These are phyloP conservation scores for Xylaria sp. DNA, from an alignment of 2,329 filamentous ascomycete species.

Conservation along the genomic window DNA sequence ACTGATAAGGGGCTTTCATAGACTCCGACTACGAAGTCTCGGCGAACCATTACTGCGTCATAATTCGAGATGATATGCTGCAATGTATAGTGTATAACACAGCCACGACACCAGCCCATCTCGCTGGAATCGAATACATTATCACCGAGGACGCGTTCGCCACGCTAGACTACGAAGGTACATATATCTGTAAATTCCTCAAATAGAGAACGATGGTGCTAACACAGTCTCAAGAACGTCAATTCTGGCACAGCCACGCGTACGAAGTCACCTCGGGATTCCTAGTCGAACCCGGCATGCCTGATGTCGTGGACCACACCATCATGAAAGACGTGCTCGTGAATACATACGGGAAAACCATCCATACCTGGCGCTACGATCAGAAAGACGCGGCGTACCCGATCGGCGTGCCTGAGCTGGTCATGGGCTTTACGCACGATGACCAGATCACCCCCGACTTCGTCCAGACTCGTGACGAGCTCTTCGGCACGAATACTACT, in stretches of 20 bases:
- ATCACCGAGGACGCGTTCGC: conserved; percentile 40
- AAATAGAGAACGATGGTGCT: not conserved
- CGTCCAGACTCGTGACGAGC: conserved; percentile 37
- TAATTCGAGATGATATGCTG: conserved; percentile 40
- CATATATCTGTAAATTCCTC: not conserved
- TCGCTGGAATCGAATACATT: conserved; percentile 43
- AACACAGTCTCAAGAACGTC: conserved; percentile 36
- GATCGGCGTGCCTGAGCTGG: conserved; percentile 69
- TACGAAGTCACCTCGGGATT: conserved; percentile 43
- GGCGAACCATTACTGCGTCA: conserved; percentile 43
- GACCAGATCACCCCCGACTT: conserved; percentile 56
- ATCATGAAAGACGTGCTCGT: conserved; percentile 45
- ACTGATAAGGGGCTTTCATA: not conserved
- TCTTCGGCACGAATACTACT: conserved; percentile 43
- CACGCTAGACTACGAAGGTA: conserved; percentile 42
- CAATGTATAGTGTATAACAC: conserved; percentile 42
- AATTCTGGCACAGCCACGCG: conserved; percentile 42
- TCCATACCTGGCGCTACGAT: conserved; percentile 45
- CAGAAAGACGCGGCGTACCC: conserved; percentile 56
- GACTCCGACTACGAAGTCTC: conserved; percentile 42
- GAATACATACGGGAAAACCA: conserved; percentile 45
- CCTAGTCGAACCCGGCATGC: conserved; percentile 39
- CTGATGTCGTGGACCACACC: conserved; percentile 40
- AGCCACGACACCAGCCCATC: conserved; percentile 29
- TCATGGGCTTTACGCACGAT: conserved; percentile 68